These are phyloP conservation scores for Sarcodon sp. DNA, from an alignment of 768 basidiomycete genomes.

Conservation along the genomic window DNA sequence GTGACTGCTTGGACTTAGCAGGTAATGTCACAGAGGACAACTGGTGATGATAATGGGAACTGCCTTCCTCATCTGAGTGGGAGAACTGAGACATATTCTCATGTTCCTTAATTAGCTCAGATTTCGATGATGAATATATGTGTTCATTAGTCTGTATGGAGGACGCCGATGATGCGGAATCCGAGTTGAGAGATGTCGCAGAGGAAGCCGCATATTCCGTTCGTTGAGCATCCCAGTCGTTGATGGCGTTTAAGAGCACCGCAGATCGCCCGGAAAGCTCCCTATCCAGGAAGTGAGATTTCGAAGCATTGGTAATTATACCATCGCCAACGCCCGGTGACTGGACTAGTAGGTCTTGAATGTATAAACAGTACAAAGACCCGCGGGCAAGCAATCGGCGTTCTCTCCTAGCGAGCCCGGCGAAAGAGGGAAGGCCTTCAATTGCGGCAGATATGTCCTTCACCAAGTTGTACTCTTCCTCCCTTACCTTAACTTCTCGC, in stretches of 20 bases:
- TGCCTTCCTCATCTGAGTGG: no score
- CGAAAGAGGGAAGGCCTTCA: slow-evolving; percentile 38
- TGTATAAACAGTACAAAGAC: slow-evolving; percentile 31
- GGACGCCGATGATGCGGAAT: background rate
- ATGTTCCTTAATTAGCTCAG: background rate
- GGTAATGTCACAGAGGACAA: no score
- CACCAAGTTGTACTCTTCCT: slow-evolving; percentile 75
- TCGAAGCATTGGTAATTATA: background rate
- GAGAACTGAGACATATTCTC: no score
- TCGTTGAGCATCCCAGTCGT: slow-evolving; percentile 28
- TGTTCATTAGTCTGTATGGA: background rate
- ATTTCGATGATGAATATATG: slow-evolving; percentile 1
- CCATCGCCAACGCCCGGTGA: slow-evolving; percentile 3
- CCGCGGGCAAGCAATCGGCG: slow-evolving; percentile 68
- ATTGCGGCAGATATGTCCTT: slow-evolving; percentile 49
- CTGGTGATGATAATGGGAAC: no score
- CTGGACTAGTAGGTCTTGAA: slow-evolving; percentile 9
- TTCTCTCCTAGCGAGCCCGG: slow-evolving; percentile 53
- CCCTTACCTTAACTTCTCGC: slow-evolving; percentile 74
- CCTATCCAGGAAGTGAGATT: background rate
- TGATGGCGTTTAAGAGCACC: slow-evolving; percentile 18
- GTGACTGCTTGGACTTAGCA: background rate
- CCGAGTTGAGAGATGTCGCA: background rate
- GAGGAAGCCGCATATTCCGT: slow-evolving; percentile 21
- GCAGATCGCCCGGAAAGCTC: background rate